Conservation (phyloP, 805 yeast species). For the Candida parachauliodes region DNA sequence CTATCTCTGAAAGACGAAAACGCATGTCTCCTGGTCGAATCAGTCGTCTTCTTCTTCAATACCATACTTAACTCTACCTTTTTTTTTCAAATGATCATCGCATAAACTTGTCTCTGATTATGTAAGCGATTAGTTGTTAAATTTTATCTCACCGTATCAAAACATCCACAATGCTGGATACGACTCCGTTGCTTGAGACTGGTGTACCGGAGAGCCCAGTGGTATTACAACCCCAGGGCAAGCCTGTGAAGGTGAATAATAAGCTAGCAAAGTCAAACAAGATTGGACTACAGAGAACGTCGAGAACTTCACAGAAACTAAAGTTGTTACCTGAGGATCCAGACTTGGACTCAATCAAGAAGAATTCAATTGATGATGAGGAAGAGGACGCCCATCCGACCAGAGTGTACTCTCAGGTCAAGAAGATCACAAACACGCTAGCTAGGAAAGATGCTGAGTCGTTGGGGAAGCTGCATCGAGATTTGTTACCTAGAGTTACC, state of each 20-base stretch:
- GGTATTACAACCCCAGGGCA: constrained; percentile 6
- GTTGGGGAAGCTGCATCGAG: constrained; percentile 81
- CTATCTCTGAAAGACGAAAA: constrained; percentile 80
- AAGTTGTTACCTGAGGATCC: constrained; percentile 58
- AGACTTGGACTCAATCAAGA: constrained; percentile 8
- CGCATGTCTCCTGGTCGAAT: constrained; percentile 54
- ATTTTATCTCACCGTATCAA: neutral
- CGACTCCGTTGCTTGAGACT: constrained; percentile 14
- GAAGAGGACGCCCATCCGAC: constrained; percentile 17
- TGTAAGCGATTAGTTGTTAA: too few species aligned
- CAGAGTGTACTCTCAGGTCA: constrained; percentile 76
- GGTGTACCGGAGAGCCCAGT: constrained; percentile 14
- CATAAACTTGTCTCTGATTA: too few species aligned
- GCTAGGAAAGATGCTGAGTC: constrained; percentile 94
- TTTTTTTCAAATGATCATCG: too few species aligned
- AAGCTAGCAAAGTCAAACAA: constrained; percentile 38
- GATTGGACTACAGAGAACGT: constrained; percentile 70
- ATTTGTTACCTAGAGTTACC: constrained; percentile 85
- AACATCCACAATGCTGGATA: constrained; percentile 6
- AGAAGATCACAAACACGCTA: constrained; percentile 77
- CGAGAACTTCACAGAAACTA: constrained; percentile 70
- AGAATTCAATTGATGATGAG: constrained; percentile 13
- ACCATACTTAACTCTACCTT: too few species aligned
- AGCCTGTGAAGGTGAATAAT: constrained; percentile 11
- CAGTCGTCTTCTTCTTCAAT: constrained; percentile 39